Conservation (phyloP, 108 stramenopile genomes). For the Pseudonitzschia multiseries region DNA sequence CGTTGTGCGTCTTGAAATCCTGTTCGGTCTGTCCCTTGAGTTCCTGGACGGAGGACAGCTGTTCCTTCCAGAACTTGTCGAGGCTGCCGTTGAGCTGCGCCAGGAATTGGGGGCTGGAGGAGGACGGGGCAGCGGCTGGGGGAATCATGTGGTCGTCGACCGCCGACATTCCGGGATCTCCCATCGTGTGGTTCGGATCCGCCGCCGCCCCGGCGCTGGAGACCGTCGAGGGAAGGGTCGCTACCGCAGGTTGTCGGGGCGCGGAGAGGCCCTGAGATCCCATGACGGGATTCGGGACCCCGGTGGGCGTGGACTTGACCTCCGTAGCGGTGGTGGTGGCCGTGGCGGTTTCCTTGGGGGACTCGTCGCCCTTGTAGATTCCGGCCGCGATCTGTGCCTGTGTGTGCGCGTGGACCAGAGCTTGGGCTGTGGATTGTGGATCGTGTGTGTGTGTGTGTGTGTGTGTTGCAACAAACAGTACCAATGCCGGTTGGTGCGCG, state of each 20-base stretch:
- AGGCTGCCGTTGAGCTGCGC: conserved; percentile 59
- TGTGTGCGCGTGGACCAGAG: conserved; percentile 80
- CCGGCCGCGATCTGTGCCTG: conserved; percentile 83
- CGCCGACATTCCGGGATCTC: not conserved
- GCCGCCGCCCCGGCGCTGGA: not conserved
- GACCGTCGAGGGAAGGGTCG: conserved; percentile 1
- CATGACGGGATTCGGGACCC: conserved; percentile 34
- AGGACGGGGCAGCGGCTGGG: conserved; percentile 47
- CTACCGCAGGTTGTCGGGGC: not conserved
- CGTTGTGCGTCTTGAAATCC: conserved; percentile 91
- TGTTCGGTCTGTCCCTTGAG: conserved; percentile 74
- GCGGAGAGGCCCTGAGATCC: not conserved
- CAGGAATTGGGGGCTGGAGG: conserved; percentile 65
- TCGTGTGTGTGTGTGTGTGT: too few relatives aligned
- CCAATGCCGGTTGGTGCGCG: too few relatives aligned
- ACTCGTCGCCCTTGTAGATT: conserved; percentile 66
- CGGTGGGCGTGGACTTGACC: conserved; percentile 11
- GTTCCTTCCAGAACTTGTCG: conserved; percentile 71
- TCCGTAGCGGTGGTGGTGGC: conserved; percentile 8
- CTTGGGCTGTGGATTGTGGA: conserved; percentile 45
- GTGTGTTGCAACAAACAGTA: too few relatives aligned
- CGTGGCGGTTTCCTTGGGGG: conserved; percentile 10
- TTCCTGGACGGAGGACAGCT: conserved; percentile 45
- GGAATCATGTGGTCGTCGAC: conserved; percentile 26
- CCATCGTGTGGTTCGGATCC: not conserved